Conservation (phyloP, 345 rosid species). For the Gossypium raimondii region DNA sequence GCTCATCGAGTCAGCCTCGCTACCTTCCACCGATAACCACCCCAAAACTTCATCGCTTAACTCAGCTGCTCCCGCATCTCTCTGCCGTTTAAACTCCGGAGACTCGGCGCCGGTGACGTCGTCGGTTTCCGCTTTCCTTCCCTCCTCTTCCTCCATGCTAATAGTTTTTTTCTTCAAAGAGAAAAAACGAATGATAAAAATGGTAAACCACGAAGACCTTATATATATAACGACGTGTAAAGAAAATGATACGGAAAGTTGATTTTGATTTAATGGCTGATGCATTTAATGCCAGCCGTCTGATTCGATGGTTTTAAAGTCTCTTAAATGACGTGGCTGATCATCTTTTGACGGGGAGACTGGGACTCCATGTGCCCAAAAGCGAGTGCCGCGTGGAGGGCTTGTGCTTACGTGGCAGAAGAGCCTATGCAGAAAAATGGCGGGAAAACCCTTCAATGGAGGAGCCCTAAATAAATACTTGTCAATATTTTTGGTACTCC, state of each 20-base stretch:
- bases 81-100: not conserved
- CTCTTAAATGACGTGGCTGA: not conserved
- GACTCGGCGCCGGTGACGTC: not conserved
- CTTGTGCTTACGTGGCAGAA: not conserved
- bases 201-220: not conserved
- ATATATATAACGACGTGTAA: not conserved
- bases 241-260: not conserved
- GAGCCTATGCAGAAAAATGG: not conserved
- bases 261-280: not conserved
- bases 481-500: not conserved
- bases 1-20: slow-evolving; percentile 1
- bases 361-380: not conserved
- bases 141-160: slow-evolving; percentile 1
- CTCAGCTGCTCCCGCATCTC: not conserved
- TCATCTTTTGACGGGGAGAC: no score
- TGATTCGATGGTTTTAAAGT: not conserved
- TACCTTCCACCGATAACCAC: not conserved
- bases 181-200: not conserved
- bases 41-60: not conserved
- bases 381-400: not conserved
- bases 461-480: not conserved
- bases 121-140: not conserved
- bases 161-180: not conserved
- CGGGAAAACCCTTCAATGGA: not conserved
- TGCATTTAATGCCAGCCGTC: not conserved